Base-by-base conservation (phyloP, 2,329 filamentous ascomycete genomes). In the Monosporascus sp. region DNA sequence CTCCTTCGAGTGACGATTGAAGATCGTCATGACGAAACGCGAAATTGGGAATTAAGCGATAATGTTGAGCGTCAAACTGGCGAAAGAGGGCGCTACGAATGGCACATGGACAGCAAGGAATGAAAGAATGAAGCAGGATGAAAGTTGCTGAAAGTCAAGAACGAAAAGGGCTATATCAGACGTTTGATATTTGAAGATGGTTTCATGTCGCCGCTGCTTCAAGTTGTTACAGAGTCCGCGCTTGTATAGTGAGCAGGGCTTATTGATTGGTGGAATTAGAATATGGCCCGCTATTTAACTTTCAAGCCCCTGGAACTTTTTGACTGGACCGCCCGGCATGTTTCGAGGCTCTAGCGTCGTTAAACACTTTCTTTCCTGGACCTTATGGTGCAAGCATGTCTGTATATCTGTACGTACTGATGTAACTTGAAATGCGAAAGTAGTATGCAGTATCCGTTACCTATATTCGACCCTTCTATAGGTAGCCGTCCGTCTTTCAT, bases 181-280 rank as follows among this genome's bases (percentile, higher is more conserved):
- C 65, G 70, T 74, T 72, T 72, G 70, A 72, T 64, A 67, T 66
- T 54, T 65, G 62, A 65, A 46, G 39, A 31, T 53, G 57, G 60
- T 60, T 69, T 67, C 66, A 66, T 68, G 65, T 66, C 62, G 67
- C 65, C 62, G 63, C 61, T 71, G 70, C 65, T 65, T 66, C 62
- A 65, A 58, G 55, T 62, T 68, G 70, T 71, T 72, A 71, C 69
- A 71, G 67, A 68, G 59, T 39, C 49, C 60, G 65, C 65, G 65
- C 66, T 67, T 67, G 65, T 59, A 57, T 51, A 58, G 52, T 48
- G 48, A 52, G 50, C 59, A 56, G 55, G 62, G 60, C 18, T 14
- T 52, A 51, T 1, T 58, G 6, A 70, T 70, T 70, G 69, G 64
- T 47, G 51, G 48, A 52, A 70, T 70, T 69, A 67, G 62, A 41